Base-by-base conservation (phyloP, 116 monocot species). In the Trichopus zeylanicus region DNA sequence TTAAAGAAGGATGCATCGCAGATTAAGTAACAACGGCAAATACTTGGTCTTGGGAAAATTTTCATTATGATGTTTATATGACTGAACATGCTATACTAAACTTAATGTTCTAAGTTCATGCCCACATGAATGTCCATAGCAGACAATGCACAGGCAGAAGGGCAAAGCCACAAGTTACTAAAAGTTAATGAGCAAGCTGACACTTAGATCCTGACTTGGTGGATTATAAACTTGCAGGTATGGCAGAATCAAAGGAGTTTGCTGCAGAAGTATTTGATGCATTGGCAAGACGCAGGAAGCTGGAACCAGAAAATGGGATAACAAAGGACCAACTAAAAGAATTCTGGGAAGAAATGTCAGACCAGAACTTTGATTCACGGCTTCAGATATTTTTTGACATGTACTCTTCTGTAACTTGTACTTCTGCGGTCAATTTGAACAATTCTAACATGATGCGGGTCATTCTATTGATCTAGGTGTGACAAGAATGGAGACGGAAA, bases 301-400 rank as follows among this genome's bases (percentile, higher is more conserved):
- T 90, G 61, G 70, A 81, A 15, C 64, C 84, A 7, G 59, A 52
- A 0, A 47, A 59, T 31, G 90, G 81, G 20, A 63, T 90, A 26
- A 75, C 68, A 10, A 78, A 75, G 51, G 81, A 84, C 7, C 68
- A 87, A 48, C 37, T 97, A 3, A 74, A 75, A 68, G 81, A 73
- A 46, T 97, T 84, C 59, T 90, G 95, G 95, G 87, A 90, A 68
- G 78, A 84, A 57, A 97, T 97, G 77, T 74, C 87, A 2, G 73
- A 90, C 55, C 90, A 97, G 55, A 81, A 84, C 67, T 97, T 90
- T 33, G 87, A 90, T 48, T 90, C 91, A 12, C 76, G 87, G n/a
- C 87, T 97, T 4, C 46, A 72, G 53, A 90, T 97, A 66, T 97
- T 97, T 72, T 97, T 97, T 38, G 90, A 97, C 83, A 90, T 97